Evolutionary conservation across 1,284 basidiomycete species (phyloP).

Genomic region (Chiua sp.): DNA sequence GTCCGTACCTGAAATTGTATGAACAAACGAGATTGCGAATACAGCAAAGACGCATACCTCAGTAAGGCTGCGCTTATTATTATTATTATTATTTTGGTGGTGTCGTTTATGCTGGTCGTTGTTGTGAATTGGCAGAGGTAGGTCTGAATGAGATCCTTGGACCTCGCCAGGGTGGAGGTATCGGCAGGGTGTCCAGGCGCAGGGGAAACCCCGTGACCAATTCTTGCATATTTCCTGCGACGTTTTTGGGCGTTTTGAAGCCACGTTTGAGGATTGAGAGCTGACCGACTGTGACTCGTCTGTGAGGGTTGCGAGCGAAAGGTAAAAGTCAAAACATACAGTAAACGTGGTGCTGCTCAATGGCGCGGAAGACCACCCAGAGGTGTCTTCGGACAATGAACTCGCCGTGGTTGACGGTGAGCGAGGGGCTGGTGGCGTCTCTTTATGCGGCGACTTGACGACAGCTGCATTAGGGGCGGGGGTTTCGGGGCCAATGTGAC

Average conservation of each 20-base stretch:
- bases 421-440: slow-evolving; percentile 3
- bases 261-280: slow-evolving; percentile 13
- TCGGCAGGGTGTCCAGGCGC: background rate
- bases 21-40: no score
- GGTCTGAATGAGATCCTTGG: no score
- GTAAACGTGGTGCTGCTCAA: slow-evolving; percentile 27
- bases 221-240: background rate
- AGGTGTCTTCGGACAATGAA: slow-evolving; percentile 27
- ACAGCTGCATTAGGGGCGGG: slow-evolving; percentile 6
- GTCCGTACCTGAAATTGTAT: no score
- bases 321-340: slow-evolving; percentile 9
- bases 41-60: no score
- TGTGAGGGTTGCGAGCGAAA: background rate
- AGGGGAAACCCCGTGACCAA: slow-evolving; percentile 13
- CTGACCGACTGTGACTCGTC: slow-evolving; percentile 19
- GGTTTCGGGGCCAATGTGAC: slow-evolving; percentile 8
- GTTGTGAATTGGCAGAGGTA: no score
- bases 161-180: no score
- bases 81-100: no score
- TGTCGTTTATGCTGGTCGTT: no score
- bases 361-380: slow-evolving; percentile 10
- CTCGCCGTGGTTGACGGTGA: slow-evolving; percentile 18
- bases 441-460: slow-evolving; percentile 20
- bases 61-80: no score
- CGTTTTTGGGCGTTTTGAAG: background rate